A percentile compares a stretch with the other conserved stretches of the same genome.
phyloP scores from a whole-genome alignment of 2,329 filamentous ascomycete genomes.

The Immersiporthe knoxdaviesiana region DNA sequence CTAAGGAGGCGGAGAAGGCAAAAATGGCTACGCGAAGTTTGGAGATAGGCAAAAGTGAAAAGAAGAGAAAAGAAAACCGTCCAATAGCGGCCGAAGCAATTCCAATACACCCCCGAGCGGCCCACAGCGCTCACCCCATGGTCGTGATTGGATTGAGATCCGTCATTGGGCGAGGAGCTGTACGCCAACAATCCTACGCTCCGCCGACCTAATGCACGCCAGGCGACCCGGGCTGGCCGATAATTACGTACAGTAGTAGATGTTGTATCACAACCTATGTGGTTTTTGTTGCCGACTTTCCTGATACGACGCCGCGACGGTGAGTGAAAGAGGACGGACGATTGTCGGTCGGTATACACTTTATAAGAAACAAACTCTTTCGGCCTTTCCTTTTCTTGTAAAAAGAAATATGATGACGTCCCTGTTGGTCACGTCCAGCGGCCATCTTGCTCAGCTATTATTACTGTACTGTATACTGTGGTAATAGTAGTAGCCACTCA shows the following conservation, averaged over 20 bases:
- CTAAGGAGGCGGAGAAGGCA: too few relatives aligned
- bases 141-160: background rate
- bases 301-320: background rate
- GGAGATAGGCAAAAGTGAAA: conserved; percentile 9
- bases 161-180: conserved; percentile 9
- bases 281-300: conserved; percentile 3
- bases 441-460: conserved; percentile 3
- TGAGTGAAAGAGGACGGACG: background rate
- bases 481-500: background rate
- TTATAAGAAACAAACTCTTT: background rate
- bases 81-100: conserved; percentile 13
- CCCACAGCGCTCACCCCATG: background rate
- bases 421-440: background rate
- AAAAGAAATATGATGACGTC: background rate
- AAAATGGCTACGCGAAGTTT: background rate
- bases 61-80: background rate
- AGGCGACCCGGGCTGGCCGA: background rate
- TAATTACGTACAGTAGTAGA: too few relatives aligned
- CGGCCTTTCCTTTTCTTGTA: background rate
- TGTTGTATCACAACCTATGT: background rate
- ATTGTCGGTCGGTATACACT: background rate
- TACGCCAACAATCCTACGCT: conserved; percentile 2
- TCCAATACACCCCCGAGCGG: background rate
- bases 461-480: background rate
- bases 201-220: conserved; percentile 15